Base-by-base conservation (phyloP, 257 asterid genomes). In the Capsicum chinense region DNA sequence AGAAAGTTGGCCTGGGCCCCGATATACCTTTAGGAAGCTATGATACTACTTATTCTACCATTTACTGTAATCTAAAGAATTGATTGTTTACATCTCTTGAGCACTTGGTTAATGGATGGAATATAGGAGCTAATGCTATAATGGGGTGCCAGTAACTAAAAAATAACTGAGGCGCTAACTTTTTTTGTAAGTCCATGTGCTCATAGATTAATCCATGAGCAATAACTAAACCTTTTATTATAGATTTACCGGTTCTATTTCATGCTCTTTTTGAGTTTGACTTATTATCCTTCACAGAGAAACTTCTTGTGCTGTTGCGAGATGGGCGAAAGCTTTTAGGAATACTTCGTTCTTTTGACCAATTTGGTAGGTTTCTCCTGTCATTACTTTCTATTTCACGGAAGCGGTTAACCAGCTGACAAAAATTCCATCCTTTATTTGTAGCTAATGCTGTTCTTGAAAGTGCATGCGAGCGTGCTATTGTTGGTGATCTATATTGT, bases 401-500 rank as follows among this genome's bases (percentile, higher is more conserved):
- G 37, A 26, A 50, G 26, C 13, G 9, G 50, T 64, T 79, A 33
- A 47, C 70, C 63, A 54, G 62, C 81, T 87, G 82, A 88, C 88
- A 84, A 82, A 52, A 74, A 56, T 56, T 80, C 42, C 80, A 64
- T 37, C 47, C 56, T 47, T 76, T 79, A 3, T 84, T 21, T 89
- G 89, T 67, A 96, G 99, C 99, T 82, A 96, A 96, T 89, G 98
- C 97, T 83, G 99, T 96, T 84, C 94, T 96, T 88, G 98, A 96
- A 95, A 94, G 97, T 79, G 97, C 99, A 17, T 93, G 98, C 57
- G 99, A 96, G 80, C 97, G 98, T 80, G 92, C 92, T 67, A 95
- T 96, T 87, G 99, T 94, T 79, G 99, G 98, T 17, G 94, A 96
- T 48, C 93, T 92, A 13, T 96, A 92, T 85, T 96, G 98, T 79